Evolutionary conservation across 768 basidiomycete species (phyloP).

Genomic region (Lactarius pseudohatsudake): DNA sequence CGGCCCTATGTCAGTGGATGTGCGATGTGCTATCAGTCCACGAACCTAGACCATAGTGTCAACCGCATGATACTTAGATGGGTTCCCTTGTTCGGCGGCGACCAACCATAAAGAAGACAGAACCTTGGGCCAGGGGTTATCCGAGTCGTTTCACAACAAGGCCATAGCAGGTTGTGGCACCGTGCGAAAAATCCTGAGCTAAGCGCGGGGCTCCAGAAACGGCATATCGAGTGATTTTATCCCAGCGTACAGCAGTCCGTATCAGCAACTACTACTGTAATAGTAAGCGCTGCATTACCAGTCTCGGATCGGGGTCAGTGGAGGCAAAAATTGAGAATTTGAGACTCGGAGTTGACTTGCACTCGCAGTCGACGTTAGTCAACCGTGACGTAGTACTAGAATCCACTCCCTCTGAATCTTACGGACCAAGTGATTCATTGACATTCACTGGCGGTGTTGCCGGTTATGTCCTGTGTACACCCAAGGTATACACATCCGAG

Average conservation of each 20-base stretch:
- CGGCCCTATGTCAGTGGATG: neutral
- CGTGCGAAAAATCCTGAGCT: neutral
- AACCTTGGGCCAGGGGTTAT: neutral
- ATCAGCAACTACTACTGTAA: slow-evolving; percentile 5
- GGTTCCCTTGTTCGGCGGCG: neutral
- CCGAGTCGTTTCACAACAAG: neutral
- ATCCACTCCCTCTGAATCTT: too few relatives aligned
- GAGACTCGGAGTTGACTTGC: slow-evolving; percentile 33
- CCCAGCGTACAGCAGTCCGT: slow-evolving; percentile 11
- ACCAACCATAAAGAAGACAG: neutral
- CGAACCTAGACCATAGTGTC: neutral
- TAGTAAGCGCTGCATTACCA: too few relatives aligned
- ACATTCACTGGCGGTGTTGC: too few relatives aligned
- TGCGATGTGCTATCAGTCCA: neutral
- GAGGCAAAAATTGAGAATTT: too few relatives aligned
- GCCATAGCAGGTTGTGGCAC: neutral
- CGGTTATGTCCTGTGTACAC: too few relatives aligned
- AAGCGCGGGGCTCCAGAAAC: too few relatives aligned
- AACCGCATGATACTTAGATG: neutral
- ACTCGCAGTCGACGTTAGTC: too few relatives aligned
- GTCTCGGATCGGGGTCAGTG: too few relatives aligned
- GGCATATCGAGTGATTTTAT: slow-evolving; percentile 18
- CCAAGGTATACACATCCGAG: too few relatives aligned
- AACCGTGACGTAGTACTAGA: too few relatives aligned
- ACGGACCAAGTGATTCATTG: too few relatives aligned